Evolutionary conservation across 371 early-diverging fungal species (phyloP).

Genomic region (Fennellomyces sp.): DNA sequence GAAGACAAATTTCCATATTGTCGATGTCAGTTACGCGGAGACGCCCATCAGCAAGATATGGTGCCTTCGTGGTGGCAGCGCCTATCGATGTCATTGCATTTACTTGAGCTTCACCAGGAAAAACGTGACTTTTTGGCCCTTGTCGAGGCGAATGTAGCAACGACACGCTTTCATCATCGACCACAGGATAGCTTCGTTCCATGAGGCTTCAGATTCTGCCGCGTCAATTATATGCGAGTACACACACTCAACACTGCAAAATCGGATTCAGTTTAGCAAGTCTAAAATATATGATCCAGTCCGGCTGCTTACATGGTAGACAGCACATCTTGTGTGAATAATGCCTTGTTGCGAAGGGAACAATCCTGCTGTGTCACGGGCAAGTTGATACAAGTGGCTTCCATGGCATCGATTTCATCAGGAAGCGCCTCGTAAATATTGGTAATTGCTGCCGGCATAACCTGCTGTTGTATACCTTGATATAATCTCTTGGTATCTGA

Average conservation of each 20-base stretch:
- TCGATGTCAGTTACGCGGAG: background rate
- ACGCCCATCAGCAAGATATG: slow-evolving; percentile 7
- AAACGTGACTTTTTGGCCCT: background rate
- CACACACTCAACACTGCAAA: background rate
- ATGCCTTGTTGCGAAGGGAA: too few species aligned
- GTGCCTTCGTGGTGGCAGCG: slow-evolving; percentile 7
- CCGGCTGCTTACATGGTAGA: too few species aligned
- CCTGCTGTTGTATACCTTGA: too few species aligned
- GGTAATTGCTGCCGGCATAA: too few species aligned
- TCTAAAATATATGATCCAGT: too few species aligned
- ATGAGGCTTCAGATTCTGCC: background rate
- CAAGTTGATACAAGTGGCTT: too few species aligned
- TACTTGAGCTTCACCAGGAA: slow-evolving; percentile 9
- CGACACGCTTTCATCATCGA: background rate
- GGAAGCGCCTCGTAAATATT: too few species aligned
- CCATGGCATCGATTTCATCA: too few species aligned
- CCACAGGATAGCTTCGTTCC: background rate
- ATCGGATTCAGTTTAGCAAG: too few species aligned
- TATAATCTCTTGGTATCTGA: too few species aligned
- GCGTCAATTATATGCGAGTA: background rate
- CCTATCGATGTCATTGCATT: slow-evolving; percentile 7
- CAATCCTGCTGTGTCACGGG: too few species aligned
- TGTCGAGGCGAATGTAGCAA: background rate
- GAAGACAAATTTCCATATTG: slow-evolving; percentile 2
- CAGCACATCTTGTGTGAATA: too few species aligned